Conservation (phyloP, 495 filamentous ascomycete genomes). For the Penicillium antarcticum region DNA sequence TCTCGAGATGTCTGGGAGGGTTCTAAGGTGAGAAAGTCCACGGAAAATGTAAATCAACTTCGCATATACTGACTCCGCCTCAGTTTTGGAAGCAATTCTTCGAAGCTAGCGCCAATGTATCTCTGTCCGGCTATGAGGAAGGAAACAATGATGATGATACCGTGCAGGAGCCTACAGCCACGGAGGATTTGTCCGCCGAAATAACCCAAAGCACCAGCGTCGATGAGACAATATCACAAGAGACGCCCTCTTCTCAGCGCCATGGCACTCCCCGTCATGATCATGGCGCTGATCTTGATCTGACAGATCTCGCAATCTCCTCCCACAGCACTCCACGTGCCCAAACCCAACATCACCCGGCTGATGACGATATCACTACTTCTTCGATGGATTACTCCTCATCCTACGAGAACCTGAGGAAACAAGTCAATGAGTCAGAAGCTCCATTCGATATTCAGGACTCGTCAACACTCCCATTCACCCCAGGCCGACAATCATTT, state of each 20-base stretch:
- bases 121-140: conserved; percentile 94
- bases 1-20: conserved; percentile 95
- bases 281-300: conserved; percentile 48
- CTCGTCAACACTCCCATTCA: conserved; percentile 42
- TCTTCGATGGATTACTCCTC: conserved; percentile 54
- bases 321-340: conserved; percentile 51
- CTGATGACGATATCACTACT: conserved; percentile 55
- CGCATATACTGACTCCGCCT: neutral
- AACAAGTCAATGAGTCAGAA: conserved; percentile 26
- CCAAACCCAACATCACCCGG: conserved; percentile 37
- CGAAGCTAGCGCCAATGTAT: conserved; percentile 95
- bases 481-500: conserved; percentile 31
- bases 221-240: conserved; percentile 31
- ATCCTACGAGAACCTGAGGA: conserved; percentile 28
- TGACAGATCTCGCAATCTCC: conserved; percentile 54
- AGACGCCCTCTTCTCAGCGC: conserved; percentile 33
- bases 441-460: conserved; percentile 37
- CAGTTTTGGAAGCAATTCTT: conserved; percentile 99
- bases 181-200: conserved; percentile 49
- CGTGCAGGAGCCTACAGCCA: conserved; percentile 46
- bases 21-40: conserved; percentile 59
- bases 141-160: conserved; percentile 50
- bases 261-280: conserved; percentile 17
- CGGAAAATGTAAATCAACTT: neutral
- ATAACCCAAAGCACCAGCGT: conserved; percentile 35